A percentile compares a stretch with the other conserved stretches of the same genome.
Conservation (phyloP, 2,329 filamentous ascomycete species). For the Fusarium tricinctum region DNA sequence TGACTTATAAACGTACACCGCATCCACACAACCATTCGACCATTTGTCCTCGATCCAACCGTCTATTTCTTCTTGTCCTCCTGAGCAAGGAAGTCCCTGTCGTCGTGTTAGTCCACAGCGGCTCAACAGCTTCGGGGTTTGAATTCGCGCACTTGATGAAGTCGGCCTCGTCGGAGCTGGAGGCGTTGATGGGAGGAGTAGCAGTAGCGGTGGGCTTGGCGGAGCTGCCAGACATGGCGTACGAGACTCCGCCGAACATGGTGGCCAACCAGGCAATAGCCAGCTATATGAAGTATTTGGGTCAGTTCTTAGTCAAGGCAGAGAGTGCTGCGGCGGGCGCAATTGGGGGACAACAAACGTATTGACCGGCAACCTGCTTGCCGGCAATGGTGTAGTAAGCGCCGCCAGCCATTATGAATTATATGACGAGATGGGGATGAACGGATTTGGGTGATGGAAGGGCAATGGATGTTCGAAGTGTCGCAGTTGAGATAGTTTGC, state of each 20-base stretch:
- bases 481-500: conserved; percentile 49
- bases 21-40: conserved; percentile 49
- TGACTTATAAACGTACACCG: conserved; percentile 54
- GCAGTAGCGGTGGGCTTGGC: conserved; percentile 60
- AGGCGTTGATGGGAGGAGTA: conserved; percentile 72
- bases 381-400: conserved; percentile 69
- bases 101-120: conserved; percentile 45
- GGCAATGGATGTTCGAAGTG: conserved; percentile 49
- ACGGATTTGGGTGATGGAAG: conserved; percentile 50
- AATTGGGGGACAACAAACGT: conserved; percentile 61
- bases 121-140: conserved; percentile 4
- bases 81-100: conserved; percentile 59
- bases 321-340: conserved; percentile 11
- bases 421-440: conserved; percentile 42
- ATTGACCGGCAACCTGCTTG: conserved; percentile 72
- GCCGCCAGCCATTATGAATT: conserved; percentile 56
- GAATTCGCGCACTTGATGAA: conserved; percentile 72
- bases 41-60: conserved; percentile 31
- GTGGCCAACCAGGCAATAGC: conserved; percentile 69
- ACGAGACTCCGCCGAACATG: conserved; percentile 65
- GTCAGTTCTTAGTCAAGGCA: conserved; percentile 30
- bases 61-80: conserved; percentile 59
- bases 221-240: conserved; percentile 61
- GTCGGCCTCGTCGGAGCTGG: conserved; percentile 72
- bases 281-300: conserved; percentile 59